Conservation (phyloP, 2,329 filamentous ascomycete genomes). For the Metarhizium guizhouense region DNA sequence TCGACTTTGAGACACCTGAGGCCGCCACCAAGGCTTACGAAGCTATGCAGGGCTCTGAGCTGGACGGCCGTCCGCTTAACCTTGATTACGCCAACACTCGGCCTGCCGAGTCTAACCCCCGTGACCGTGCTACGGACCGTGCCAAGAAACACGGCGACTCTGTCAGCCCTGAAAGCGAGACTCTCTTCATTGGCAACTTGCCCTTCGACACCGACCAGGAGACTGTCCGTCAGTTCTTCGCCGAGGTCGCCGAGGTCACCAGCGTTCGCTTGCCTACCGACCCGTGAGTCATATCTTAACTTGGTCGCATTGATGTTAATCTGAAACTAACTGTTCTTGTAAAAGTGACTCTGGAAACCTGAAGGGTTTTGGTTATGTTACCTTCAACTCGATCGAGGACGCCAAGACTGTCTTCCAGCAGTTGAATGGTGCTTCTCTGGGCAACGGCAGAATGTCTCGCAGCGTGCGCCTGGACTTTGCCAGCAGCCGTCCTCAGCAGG, state of each 20-base stretch:
- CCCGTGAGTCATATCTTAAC: conserved; percentile 37
- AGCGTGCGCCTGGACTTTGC: conserved; percentile 77
- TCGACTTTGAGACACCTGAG: conserved; percentile 67
- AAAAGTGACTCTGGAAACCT: conserved; percentile 65
- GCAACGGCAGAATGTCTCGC: conserved; percentile 60
- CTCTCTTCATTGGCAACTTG: conserved; percentile 86
- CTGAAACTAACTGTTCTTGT: background rate
- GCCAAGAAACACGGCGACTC: conserved; percentile 68
- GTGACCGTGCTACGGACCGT: conserved; percentile 53
- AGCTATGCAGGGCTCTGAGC: conserved; percentile 63
- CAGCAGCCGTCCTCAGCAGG: conserved; percentile 53
- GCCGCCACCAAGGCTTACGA: conserved; percentile 64
- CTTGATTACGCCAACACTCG: conserved; percentile 69
- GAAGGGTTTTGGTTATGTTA: conserved; percentile 91
- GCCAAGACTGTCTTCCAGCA: conserved; percentile 65
- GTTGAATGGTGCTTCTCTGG: conserved; percentile 57
- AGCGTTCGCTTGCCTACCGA: conserved; percentile 85
- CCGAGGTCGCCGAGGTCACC: conserved; percentile 59
- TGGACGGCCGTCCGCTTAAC: conserved; percentile 69
- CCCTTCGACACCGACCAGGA: conserved; percentile 78
- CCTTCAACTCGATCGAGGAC: conserved; percentile 74
- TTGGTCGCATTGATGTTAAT: conserved; percentile 17
- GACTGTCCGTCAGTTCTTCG: conserved; percentile 64
- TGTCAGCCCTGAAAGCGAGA: conserved; percentile 71
- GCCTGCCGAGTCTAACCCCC: conserved; percentile 41